These are phyloP conservation scores for Calophaca sinica DNA, from an alignment of 306 rosid species.

Conservation along the genomic window DNA sequence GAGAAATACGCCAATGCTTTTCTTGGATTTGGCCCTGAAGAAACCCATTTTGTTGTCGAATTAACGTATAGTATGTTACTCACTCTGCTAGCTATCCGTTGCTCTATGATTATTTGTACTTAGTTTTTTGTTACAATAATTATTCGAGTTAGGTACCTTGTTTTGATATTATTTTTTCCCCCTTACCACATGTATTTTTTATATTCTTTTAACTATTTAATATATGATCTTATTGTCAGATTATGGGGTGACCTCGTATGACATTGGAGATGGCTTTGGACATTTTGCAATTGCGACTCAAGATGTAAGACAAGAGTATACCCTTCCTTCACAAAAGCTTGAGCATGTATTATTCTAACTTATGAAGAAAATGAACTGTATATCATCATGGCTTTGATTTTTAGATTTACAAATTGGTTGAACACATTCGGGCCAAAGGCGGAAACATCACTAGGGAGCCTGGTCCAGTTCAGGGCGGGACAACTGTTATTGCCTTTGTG, in stretches of 20 bases:
- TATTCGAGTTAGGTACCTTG: too few relatives aligned
- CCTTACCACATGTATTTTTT: too few relatives aligned
- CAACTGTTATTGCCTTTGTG: constrained; percentile 71
- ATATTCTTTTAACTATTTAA: constrained; percentile 27
- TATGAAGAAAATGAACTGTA: constrained; percentile 29
- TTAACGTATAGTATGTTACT: constrained; percentile 78
- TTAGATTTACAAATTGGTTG: constrained; percentile 82
- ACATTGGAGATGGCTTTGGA: constrained; percentile 87
- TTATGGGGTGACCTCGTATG: constrained; percentile 87
- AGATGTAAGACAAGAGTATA: constrained; percentile 64
- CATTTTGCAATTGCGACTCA: constrained; percentile 86
- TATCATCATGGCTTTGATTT: constrained; percentile 29
- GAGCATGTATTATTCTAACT: not conserved
- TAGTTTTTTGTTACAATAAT: not conserved
- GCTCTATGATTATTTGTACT: too few relatives aligned
- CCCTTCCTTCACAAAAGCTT: not conserved
- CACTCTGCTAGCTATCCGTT: not conserved
- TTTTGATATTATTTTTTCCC: too few relatives aligned
- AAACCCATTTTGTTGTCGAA: constrained; percentile 74
- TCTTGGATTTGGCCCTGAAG: constrained; percentile 87
- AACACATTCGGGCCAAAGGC: constrained; percentile 70
- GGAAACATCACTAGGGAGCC: constrained; percentile 88
- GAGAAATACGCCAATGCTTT: constrained; percentile 93
- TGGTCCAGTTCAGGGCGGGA: constrained; percentile 84
- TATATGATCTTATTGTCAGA: constrained; percentile 55